These are phyloP conservation scores for Colletotrichum tropicicola DNA, from an alignment of 2,329 filamentous ascomycete species.

Conservation along the genomic window DNA sequence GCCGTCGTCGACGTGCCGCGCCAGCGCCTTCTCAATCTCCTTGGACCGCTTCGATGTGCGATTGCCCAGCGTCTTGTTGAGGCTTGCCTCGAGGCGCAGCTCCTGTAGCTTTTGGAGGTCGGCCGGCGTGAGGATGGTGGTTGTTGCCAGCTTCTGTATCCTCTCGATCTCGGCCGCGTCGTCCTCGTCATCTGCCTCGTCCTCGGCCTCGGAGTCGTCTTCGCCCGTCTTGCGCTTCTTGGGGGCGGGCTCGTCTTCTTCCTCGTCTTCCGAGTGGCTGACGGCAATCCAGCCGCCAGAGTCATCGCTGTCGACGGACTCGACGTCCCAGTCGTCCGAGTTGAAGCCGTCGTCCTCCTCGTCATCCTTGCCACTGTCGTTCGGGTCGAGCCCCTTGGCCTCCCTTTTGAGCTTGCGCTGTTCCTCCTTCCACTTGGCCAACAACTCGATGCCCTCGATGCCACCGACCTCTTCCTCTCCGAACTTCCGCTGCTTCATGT, in stretches of 20 bases:
- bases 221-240: conserved; percentile 49
- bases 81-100: conserved; percentile 76
- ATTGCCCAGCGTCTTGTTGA: conserved; percentile 70
- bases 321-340: conserved; percentile 69
- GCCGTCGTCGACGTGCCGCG: conserved; percentile 83
- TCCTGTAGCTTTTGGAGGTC: conserved; percentile 95
- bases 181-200: conserved; percentile 52
- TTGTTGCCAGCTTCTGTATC: conserved; percentile 84
- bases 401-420: conserved; percentile 78
- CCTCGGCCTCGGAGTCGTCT: conserved; percentile 32
- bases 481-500: conserved; percentile 80
- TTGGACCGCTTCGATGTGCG: conserved; percentile 44
- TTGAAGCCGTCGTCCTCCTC: conserved; percentile 68
- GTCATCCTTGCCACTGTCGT: conserved; percentile 68
- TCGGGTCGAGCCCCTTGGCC: conserved; percentile 74
- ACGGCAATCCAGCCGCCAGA: conserved; percentile 96
- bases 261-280: conserved; percentile 82
- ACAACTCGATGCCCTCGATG: conserved; percentile 90
- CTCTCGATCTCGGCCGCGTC: conserved; percentile 54
- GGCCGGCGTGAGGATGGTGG: conserved; percentile 91
- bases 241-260: conserved; percentile 70
- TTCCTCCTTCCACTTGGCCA: conserved; percentile 94
- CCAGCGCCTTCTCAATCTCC: conserved; percentile 56
- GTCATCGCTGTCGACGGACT: conserved; percentile 68
- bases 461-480: conserved; percentile 83